These are phyloP conservation scores for Kalmanozyma brasiliensis DNA, from an alignment of 1,284 basidiomycete species.

Conservation along the genomic window DNA sequence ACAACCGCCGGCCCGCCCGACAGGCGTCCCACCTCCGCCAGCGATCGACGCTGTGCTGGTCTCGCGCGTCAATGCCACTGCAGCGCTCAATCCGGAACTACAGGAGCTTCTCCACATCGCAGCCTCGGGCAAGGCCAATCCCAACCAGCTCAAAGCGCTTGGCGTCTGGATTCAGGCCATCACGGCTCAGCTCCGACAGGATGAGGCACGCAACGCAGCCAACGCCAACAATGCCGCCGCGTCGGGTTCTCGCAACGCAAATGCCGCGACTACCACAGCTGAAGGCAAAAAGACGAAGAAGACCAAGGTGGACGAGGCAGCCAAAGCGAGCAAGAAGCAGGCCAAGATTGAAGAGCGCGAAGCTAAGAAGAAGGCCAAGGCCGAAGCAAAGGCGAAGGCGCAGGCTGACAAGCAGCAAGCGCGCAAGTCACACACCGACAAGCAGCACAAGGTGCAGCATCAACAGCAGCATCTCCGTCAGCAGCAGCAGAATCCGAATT, in stretches of 20 bases:
- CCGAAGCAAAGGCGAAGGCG: constrained; percentile 47
- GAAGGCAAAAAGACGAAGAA: constrained; percentile 49
- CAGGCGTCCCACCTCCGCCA: constrained; percentile 40
- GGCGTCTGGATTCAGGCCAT: constrained; percentile 57
- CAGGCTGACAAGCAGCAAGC: constrained; percentile 34
- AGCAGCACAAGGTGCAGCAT: constrained; percentile 30
- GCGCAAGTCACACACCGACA: constrained; percentile 40
- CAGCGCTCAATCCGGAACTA: constrained; percentile 53
- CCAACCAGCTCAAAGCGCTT: constrained; percentile 53
- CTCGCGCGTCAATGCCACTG: constrained; percentile 53
- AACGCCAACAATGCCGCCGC: constrained; percentile 28
- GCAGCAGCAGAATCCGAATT: constrained; percentile 24
- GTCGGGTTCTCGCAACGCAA: constrained; percentile 23
- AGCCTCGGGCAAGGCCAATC: constrained; percentile 51
- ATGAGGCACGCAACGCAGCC: constrained; percentile 46
- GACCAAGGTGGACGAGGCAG: constrained; percentile 44
- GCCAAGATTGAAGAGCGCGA: constrained; percentile 52
- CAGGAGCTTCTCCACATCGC: constrained; percentile 57
- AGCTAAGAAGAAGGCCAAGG: constrained; percentile 52
- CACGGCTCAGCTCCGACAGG: constrained; percentile 50
- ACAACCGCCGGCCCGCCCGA: constrained; percentile 22
- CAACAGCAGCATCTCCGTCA: constrained; percentile 19
- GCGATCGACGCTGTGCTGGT: constrained; percentile 55
- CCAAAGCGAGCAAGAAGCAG: constrained; percentile 48
- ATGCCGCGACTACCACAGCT: constrained; percentile 17